Evolutionary conservation across 1,284 basidiomycete genomes (phyloP).

Genomic region (Phylloboletellus chloephorus): DNA sequence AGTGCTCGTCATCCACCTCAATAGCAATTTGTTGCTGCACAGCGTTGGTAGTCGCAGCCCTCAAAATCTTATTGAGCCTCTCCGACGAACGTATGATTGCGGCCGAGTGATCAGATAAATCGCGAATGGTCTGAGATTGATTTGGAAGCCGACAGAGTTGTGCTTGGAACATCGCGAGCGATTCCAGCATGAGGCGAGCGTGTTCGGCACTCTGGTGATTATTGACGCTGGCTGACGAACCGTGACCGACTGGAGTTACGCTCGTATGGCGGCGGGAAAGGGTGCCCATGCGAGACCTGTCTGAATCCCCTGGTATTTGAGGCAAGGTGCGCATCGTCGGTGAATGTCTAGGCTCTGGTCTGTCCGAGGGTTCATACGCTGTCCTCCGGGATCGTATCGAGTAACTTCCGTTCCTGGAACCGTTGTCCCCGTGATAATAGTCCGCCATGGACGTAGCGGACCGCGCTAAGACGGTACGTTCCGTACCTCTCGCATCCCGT

Average conservation of each 20-base stretch:
- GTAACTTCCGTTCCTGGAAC: constrained; percentile 10
- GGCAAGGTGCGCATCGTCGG: constrained; percentile 16
- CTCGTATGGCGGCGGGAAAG: constrained; percentile 19
- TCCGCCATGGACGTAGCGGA: constrained; percentile 34
- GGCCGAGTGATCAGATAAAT: constrained; percentile 55
- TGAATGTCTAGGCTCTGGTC: constrained; percentile 21
- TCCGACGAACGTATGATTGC: constrained; percentile 60
- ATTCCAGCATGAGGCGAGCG: constrained; percentile 59
- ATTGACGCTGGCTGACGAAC: constrained; percentile 15
- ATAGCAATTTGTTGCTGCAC: constrained; percentile 68
- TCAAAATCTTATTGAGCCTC: constrained; percentile 55
- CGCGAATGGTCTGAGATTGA: constrained; percentile 40
- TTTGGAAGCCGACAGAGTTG: constrained; percentile 49
- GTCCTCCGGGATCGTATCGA: constrained; percentile 23
- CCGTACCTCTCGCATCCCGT: constrained; percentile 16
- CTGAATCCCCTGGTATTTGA: constrained; percentile 21
- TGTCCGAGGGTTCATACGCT: constrained; percentile 23
- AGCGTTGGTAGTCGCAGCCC: constrained; percentile 49
- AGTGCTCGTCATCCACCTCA: constrained; percentile 51
- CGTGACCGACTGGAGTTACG: constrained; percentile 15
- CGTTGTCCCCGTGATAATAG: constrained; percentile 17
- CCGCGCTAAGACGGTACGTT: constrained; percentile 18
- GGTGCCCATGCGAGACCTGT: constrained; percentile 11
- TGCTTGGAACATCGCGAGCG: constrained; percentile 63
- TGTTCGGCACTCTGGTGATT: constrained; percentile 48